These are phyloP conservation scores for Stagonosporopsis chrysanthemi DNA, from an alignment of 2,329 filamentous ascomycete species.

Conservation along the genomic window DNA sequence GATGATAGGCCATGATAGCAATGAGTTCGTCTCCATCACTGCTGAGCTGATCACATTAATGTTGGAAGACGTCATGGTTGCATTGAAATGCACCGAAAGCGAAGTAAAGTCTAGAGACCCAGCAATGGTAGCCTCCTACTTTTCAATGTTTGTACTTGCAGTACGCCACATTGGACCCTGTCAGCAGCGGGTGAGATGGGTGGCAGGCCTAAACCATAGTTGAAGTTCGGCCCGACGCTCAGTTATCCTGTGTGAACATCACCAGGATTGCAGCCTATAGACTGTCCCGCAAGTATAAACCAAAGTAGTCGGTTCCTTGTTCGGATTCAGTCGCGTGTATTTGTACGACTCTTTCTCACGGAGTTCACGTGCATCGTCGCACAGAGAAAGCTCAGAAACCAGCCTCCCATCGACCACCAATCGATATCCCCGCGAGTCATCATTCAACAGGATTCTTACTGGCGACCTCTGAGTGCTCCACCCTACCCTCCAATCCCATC, in stretches of 20 bases:
- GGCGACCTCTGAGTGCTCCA: background rate
- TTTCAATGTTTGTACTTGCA: background rate
- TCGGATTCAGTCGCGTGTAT: background rate
- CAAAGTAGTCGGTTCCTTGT: background rate
- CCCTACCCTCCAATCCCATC: background rate
- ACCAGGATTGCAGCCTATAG: background rate
- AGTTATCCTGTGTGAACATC: background rate
- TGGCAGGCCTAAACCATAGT: background rate
- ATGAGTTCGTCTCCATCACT: conserved; percentile 6
- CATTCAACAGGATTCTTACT: background rate
- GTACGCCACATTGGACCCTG: background rate
- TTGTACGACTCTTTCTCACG: background rate
- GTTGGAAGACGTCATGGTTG: background rate
- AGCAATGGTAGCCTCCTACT: background rate
- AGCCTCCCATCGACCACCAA: background rate
- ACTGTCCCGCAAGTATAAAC: background rate
- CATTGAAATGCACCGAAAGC: background rate
- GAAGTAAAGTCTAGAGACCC: background rate
- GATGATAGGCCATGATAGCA: conserved; percentile 26
- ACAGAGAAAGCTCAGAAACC: background rate
- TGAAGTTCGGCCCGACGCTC: background rate
- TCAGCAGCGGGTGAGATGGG: conserved; percentile 1
- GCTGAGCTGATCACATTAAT: conserved; percentile 1
- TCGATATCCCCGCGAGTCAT: background rate
- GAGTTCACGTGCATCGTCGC: background rate